Base-by-base conservation (phyloP, 768 basidiomycete genomes). In the Lentinula sp. region DNA sequence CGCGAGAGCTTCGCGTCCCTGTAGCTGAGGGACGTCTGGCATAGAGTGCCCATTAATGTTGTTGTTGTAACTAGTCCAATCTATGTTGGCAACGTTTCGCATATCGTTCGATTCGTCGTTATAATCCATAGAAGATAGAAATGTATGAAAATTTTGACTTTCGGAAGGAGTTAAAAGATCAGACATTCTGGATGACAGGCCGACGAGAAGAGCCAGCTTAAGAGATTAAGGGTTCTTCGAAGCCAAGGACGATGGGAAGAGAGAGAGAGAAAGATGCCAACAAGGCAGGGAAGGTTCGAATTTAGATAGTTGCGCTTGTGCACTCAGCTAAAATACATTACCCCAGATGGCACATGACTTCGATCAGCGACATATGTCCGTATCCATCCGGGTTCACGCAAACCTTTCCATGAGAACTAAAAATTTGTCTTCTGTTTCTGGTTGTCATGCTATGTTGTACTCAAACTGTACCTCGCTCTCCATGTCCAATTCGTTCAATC, bases 81-180 rank as follows among this genome's bases (percentile, higher is more conserved):
- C 83, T 15, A 43, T 20, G 32, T 76, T 66, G 1, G 80, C 68
- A 36, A 73, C 71, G 39, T 71, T 66, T 16, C 70, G 61, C n/a
- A 77, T 68, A 39, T 71, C 62, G 58, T 78, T 74, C 56, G 76
- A 63, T 57, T 71, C 68, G 28, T 28, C 28, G 61, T 74, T 71
- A 68, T 70, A 66, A 64, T 86, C 83, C 61, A 84, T 75, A 35
- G 79, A 71, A 28, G 83, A 79, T 61, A 90, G 80, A 68, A 90
- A 90, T 32, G 85, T 79, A 74, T 88, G 84, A 70, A 90, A 84
- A 33, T 82, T 84, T 70, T 83, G 77, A 4, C 83, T 81, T 75
- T 91, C 88, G 16, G 84, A 74, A 23, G 85, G 83, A 1, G 86
- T 84, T 68, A 91, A 79, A 58, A 90, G 76, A 33, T 60, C 50